phyloP scores from a whole-genome alignment of 208 protist genomes.

The Leishmania tarentolae region DNA sequence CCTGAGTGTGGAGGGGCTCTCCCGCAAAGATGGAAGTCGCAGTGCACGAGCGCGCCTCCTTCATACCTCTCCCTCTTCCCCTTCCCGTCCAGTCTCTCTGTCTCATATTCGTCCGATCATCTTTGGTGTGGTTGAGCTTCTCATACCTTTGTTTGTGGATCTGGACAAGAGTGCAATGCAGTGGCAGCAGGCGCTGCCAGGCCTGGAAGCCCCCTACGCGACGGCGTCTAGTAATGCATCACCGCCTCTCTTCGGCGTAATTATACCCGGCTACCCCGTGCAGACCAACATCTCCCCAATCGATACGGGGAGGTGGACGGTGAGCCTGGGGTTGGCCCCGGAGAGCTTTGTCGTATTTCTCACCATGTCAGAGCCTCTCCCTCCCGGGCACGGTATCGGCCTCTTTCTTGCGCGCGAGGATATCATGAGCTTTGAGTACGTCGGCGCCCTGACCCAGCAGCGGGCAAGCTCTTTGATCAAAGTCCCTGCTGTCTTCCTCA shows the following conservation, averaged over 20 bases:
- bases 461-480: constrained; percentile 59
- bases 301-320: constrained; percentile 51
- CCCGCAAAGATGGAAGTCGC: background rate
- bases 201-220: background rate
- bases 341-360: constrained; percentile 75
- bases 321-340: constrained; percentile 49
- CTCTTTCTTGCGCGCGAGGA: constrained; percentile 68
- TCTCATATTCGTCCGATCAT: background rate
- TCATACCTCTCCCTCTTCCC: background rate
- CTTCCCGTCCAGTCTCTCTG: background rate
- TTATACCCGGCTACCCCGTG: constrained; percentile 69
- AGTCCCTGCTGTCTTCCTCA: constrained; percentile 44
- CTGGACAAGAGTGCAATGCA: constrained; percentile 3
- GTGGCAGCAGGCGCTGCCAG: constrained; percentile 12
- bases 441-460: constrained; percentile 63
- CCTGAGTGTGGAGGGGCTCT: background rate
- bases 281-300: constrained; percentile 45
- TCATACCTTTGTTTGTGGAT: constrained; percentile 10
- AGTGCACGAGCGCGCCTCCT: background rate
- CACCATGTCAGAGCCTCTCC: constrained; percentile 47
- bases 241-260: constrained; percentile 47
- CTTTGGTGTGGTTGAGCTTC: background rate
- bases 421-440: constrained; percentile 58
- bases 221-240: background rate
- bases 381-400: constrained; percentile 42